phyloP scores from a whole-genome alignment of 1,139 yeast genomes.

The Blastobotrys raffinosifermentans region DNA sequence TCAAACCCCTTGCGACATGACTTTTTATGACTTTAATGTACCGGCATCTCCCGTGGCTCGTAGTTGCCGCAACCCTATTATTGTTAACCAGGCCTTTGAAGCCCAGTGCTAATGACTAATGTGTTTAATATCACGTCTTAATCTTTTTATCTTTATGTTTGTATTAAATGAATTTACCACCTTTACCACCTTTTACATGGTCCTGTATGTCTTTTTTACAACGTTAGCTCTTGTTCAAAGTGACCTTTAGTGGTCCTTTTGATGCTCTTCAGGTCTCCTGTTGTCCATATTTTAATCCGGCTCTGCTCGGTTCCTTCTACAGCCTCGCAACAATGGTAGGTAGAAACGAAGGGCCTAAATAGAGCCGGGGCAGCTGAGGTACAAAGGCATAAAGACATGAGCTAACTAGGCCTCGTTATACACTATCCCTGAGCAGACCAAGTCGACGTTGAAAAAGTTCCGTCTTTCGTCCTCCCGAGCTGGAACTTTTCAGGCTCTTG shows the following conservation, averaged over 20 bases:
- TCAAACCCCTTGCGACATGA: slow-evolving; percentile 1
- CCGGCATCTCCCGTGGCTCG: slow-evolving; percentile 26
- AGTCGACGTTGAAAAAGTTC: slow-evolving; percentile 58
- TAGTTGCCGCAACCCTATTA: slow-evolving; percentile 22
- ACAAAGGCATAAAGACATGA: neutral
- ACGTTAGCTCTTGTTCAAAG: no score
- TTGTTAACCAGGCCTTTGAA: slow-evolving; percentile 20
- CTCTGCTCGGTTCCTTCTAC: neutral
- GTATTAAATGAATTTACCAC: no score
- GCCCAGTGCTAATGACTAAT: neutral
- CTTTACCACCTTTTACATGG: no score
- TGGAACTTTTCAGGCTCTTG: slow-evolving; percentile 55
- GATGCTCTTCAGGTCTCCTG: no score
- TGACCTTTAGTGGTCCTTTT: no score
- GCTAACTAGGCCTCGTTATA: slow-evolving; percentile 37
- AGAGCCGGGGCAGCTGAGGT: neutral
- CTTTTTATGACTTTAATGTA: slow-evolving; percentile 9
- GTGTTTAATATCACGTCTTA: neutral
- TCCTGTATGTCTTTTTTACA: no score
- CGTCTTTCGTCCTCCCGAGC: slow-evolving; percentile 67
- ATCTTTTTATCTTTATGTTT: neutral
- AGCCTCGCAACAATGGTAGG: neutral
- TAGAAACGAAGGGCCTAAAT: neutral
- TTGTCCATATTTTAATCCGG: neutral
- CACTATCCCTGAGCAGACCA: slow-evolving; percentile 60